These are phyloP conservation scores for Aspergillus mulundensis DNA, from an alignment of 495 filamentous ascomycete genomes.

Conservation along the genomic window DNA sequence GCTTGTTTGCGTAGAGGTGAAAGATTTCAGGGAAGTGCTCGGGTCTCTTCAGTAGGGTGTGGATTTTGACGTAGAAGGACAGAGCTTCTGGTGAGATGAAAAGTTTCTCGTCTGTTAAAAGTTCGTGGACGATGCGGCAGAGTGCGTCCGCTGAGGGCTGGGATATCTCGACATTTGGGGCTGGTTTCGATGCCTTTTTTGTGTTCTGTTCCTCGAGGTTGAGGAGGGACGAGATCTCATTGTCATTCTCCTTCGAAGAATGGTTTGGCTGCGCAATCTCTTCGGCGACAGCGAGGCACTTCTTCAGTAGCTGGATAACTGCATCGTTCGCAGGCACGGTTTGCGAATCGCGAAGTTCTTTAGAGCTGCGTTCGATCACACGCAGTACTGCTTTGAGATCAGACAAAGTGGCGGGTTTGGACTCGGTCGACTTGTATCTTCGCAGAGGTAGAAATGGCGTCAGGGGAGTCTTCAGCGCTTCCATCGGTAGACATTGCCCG, in stretches of 20 bases:
- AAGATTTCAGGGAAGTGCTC: slow-evolving; percentile 75
- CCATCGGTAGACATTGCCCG: slow-evolving; percentile 19
- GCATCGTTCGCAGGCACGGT: slow-evolving; percentile 36
- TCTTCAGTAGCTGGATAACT: slow-evolving; percentile 38
- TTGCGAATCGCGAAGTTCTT: slow-evolving; percentile 28
- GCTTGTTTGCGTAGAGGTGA: slow-evolving; percentile 79
- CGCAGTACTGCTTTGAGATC: slow-evolving; percentile 19
- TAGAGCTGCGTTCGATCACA: slow-evolving; percentile 26
- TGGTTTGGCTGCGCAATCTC: slow-evolving; percentile 29
- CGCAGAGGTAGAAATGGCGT: background rate
- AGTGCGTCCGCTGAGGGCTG: slow-evolving; percentile 39
- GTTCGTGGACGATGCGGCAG: slow-evolving; percentile 52
- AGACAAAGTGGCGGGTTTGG: slow-evolving; percentile 9
- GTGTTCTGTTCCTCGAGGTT: slow-evolving; percentile 46
- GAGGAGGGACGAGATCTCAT: slow-evolving; percentile 48
- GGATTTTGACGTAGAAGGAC: slow-evolving; percentile 63
- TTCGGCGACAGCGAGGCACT: slow-evolving; percentile 42
- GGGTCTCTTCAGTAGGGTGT: slow-evolving; percentile 64
- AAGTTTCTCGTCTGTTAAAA: slow-evolving; percentile 70
- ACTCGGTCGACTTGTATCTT: slow-evolving; percentile 15
- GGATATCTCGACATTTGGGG: slow-evolving; percentile 16
- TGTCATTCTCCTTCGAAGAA: slow-evolving; percentile 26
- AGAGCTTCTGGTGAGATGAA: slow-evolving; percentile 76
- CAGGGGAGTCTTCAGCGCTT: slow-evolving; percentile 1
- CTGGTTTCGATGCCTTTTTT: slow-evolving; percentile 17